Evolutionary conservation across 805 yeast species (phyloP).

Genomic region (Saturnispora diversa): DNA sequence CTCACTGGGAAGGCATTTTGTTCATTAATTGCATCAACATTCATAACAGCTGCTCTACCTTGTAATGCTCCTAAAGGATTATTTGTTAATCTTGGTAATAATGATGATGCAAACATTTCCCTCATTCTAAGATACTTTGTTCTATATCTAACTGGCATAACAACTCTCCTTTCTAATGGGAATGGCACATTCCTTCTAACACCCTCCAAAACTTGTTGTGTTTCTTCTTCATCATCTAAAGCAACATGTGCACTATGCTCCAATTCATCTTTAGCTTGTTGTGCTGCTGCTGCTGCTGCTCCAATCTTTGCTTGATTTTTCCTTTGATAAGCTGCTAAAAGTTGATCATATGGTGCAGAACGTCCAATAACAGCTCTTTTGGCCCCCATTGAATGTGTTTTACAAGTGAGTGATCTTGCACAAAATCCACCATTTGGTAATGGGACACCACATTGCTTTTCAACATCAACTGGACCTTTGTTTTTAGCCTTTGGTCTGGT

Average conservation of each 20-base stretch:
- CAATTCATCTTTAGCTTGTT: constrained; percentile 64
- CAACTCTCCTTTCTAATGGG: constrained; percentile 72
- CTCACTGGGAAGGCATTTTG: constrained; percentile 44
- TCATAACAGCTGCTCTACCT: constrained; percentile 71
- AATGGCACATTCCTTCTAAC: constrained; percentile 70
- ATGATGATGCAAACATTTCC: constrained; percentile 88
- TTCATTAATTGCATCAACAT: constrained; percentile 64
- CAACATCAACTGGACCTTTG: constrained; percentile 83
- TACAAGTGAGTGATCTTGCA: constrained; percentile 93
- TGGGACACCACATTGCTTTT: constrained; percentile 92
- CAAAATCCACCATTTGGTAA: constrained; percentile 92
- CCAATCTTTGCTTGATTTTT: constrained; percentile 87
- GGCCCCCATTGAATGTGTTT: constrained; percentile 98
- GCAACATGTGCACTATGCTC: constrained; percentile 40
- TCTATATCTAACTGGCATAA: constrained; percentile 63
- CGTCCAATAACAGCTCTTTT: constrained; percentile 92
- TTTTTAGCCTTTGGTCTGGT: constrained; percentile 39
- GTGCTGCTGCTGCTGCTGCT: constrained; percentile 71
- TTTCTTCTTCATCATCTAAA: constrained; percentile 84
- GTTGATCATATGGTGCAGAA: constrained; percentile 82
- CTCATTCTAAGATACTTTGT: constrained; percentile 77
- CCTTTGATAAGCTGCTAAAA: constrained; percentile 84
- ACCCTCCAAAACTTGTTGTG: constrained; percentile 85
- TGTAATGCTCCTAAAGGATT: constrained; percentile 66
- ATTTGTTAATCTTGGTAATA: constrained; percentile 51